These are phyloP conservation scores for Dendrostoma leiphaemia DNA, from an alignment of 2,329 filamentous ascomycete genomes.

Conservation along the genomic window DNA sequence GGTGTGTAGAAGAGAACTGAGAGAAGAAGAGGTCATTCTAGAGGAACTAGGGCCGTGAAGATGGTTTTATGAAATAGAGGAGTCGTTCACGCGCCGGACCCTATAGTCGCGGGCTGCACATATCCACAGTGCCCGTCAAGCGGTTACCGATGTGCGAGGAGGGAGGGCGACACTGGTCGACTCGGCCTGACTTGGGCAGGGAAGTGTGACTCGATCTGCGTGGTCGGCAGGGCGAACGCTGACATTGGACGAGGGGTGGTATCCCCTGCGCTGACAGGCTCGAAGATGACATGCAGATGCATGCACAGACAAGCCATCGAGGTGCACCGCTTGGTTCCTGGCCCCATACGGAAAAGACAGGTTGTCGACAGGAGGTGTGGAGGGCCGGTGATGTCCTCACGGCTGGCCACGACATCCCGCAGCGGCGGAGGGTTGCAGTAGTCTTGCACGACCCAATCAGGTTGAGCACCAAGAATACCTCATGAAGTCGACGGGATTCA, in stretches of 20 bases:
- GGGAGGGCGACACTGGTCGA: not conserved
- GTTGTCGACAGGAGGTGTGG: not conserved
- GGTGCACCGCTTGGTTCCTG: not conserved
- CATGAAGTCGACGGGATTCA: constrained; percentile 4
- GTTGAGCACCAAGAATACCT: not conserved
- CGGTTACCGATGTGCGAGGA: constrained; percentile 14
- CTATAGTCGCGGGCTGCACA: not conserved
- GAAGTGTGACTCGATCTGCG: constrained; percentile 17
- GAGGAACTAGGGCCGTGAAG: constrained; percentile 13
- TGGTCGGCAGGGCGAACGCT: constrained; percentile 3
- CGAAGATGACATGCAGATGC: constrained; percentile 7
- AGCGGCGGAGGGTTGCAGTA: constrained; percentile 16
- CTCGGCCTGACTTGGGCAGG: constrained; percentile 9
- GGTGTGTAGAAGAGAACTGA: constrained; percentile 29
- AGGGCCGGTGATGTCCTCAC: not conserved
- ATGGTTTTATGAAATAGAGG: constrained; percentile 13
- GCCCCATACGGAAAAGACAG: not conserved
- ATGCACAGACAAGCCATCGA: constrained; percentile 9
- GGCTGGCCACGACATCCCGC: constrained; percentile 12
- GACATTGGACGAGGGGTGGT: constrained; percentile 12
- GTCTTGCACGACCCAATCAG: constrained; percentile 11
- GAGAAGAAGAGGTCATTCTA: constrained; percentile 24
- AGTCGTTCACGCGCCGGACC: constrained; percentile 6
- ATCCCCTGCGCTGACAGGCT: constrained; percentile 2
- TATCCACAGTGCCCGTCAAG: constrained; percentile 13